A percentile compares a stretch with the other conserved stretches of the same genome.
Conservation (phyloP, 495 filamentous ascomycete species). For the Penicillium macrosclerotiorum region DNA sequence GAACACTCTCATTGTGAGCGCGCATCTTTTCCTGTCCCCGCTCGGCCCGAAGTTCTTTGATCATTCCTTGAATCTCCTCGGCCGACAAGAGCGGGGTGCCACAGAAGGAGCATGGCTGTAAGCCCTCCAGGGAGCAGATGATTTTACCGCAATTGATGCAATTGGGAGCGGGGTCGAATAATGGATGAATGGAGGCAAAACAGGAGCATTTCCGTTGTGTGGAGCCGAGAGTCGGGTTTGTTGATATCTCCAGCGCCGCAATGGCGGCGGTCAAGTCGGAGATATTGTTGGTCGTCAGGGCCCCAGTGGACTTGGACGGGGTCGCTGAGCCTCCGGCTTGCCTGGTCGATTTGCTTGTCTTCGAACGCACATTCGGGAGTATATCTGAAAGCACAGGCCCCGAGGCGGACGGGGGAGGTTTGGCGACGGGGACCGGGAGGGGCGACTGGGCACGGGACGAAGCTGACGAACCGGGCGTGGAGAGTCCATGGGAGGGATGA, state of each 20-base stretch:
- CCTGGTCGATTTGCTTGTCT: constrained; percentile 53
- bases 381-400: constrained; percentile 80
- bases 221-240: constrained; percentile 67
- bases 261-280: constrained; percentile 89
- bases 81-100: constrained; percentile 65
- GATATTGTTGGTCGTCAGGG: constrained; percentile 60
- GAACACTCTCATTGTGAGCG: constrained; percentile 72
- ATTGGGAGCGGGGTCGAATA: constrained; percentile 85
- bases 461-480: constrained; percentile 24
- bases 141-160: constrained; percentile 93
- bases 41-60: constrained; percentile 81
- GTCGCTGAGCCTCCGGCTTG: constrained; percentile 49
- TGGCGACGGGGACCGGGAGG: constrained; percentile 41
- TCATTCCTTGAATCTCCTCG: constrained; percentile 77
- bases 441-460: constrained; percentile 39
- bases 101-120: constrained; percentile 96
- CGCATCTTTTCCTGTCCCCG: constrained; percentile 82
- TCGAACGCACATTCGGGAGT: constrained; percentile 60
- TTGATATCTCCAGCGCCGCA: constrained; percentile 82
- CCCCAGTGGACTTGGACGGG: constrained; percentile 18
- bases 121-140: constrained; percentile 90
- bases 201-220: constrained; percentile 73
- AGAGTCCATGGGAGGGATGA: constrained; percentile 31
- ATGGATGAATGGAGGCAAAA: constrained; percentile 78
- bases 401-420: constrained; percentile 63